Evolutionary conservation across 768 basidiomycete genomes (phyloP).

Genomic region (Leccinum longicurvipes): DNA sequence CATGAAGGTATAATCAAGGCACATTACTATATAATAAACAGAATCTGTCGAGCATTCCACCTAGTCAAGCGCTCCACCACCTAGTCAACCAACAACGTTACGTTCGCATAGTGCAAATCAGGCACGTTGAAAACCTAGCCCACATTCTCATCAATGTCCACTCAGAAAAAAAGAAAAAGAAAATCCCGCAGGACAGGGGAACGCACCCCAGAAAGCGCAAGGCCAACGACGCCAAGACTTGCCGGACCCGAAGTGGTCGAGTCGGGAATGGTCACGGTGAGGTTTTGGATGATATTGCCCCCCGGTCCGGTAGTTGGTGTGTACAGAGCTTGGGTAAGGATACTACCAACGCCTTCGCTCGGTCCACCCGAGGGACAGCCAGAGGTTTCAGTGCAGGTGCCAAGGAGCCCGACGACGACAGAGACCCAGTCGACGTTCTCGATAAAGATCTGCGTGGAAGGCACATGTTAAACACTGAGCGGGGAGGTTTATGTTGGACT

Average conservation of each 20-base stretch:
- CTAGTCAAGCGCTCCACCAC: not conserved
- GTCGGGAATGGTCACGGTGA: not conserved
- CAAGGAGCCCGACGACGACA: not conserved
- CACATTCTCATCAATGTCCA: not conserved
- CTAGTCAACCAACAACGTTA: conserved; percentile 1
- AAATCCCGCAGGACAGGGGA: no score
- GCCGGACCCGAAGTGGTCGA: not conserved
- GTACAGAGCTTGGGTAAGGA: not conserved
- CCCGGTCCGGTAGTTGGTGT: no score
- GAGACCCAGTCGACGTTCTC: not conserved
- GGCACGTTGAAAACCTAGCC: not conserved
- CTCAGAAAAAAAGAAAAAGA: not conserved
- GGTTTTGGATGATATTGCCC: not conserved
- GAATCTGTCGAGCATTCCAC: not conserved
- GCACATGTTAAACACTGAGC: not conserved
- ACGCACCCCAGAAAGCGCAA: not conserved
- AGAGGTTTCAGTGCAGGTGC: not conserved
- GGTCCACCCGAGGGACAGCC: not conserved
- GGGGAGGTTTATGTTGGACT: not conserved
- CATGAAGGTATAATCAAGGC: no score
- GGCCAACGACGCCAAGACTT: not conserved
- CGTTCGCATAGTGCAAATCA: not conserved
- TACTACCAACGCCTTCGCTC: not conserved
- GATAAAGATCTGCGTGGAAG: not conserved
- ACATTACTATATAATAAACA: not conserved